Evolutionary conservation across 768 basidiomycete species (phyloP), one percentile per base, ranked within the genome.

Genomic region (Termitomyces sp.): DNA sequence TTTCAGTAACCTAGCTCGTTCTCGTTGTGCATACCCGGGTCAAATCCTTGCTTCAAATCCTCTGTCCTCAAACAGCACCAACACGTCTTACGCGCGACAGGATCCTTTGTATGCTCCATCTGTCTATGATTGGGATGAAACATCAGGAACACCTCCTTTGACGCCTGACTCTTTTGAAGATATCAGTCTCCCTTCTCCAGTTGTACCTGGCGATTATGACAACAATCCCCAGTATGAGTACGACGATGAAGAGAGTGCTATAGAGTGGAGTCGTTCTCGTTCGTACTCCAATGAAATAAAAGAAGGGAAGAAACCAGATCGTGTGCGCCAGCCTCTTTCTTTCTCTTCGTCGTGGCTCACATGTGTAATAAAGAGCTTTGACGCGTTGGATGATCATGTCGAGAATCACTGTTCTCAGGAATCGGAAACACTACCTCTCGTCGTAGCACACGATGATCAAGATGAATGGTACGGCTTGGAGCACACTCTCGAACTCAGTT

Each of bases 401-500:
- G 38, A 42, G 15, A 19, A 42, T 51, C n/a, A 45, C 22, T 21
- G 19, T 22, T 44, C 32, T 24, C 21, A 53, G 2, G 32, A 43
- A 40, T 28, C 12, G 8, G 2, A 28, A 2, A 12, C 37, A 3
- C n/a, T n/a, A 37, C 26, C 24, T 50, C 24, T 24, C 12, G 49
- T 26, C 7, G 17, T 7, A 3, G 38, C 32, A 1, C 38, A 45
- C 12, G 59, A 60, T 30, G 69, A 71, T 54, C 57, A 57, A 21
- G 70, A 71, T 5, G 76, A 74, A 59, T 77, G 77, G 77, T 71
- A 69, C 40, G 75, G 75, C 10, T 61, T 77, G 30, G 73, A 76
- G 47, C 76, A 78, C 58, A 72, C 72, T 4, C 64, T 78, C 9
- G 71, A 74, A 62, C 56, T 78, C 32, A 75, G 74, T 58, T 66